Evolutionary conservation across 371 early-diverging fungal genomes (phyloP).

Genomic region (Synchytrium microbalum): DNA sequence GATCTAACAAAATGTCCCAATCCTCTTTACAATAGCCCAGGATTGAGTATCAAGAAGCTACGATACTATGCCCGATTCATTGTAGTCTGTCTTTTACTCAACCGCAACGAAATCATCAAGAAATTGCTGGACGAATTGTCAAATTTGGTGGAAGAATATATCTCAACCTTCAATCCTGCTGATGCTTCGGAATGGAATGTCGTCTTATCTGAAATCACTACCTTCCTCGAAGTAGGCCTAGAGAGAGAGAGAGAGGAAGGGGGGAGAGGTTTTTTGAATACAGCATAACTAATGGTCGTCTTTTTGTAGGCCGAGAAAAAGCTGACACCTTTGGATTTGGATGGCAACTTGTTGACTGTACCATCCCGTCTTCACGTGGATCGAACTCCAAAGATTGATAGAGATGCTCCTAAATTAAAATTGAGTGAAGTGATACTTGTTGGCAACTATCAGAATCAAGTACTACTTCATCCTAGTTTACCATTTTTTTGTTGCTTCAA

Average conservation of each 20-base stretch:
- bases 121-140: slow-evolving; percentile 74
- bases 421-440: slow-evolving; percentile 92
- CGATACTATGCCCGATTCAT: slow-evolving; percentile 95
- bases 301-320: slow-evolving; percentile 65
- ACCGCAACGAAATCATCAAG: slow-evolving; percentile 66
- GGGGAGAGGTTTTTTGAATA: neutral
- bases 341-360: slow-evolving; percentile 49
- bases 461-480: slow-evolving; percentile 1
- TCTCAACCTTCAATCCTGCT: slow-evolving; percentile 69
- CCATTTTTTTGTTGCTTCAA: neutral
- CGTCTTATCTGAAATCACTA: slow-evolving; percentile 80
- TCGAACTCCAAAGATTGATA: slow-evolving; percentile 42
- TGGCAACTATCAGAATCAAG: slow-evolving; percentile 81
- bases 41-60: slow-evolving; percentile 89
- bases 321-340: slow-evolving; percentile 59
- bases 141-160: slow-evolving; percentile 78
- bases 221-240: slow-evolving; percentile 66
- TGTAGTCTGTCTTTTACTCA: slow-evolving; percentile 85
- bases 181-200: slow-evolving; percentile 90
- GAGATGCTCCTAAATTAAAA: slow-evolving; percentile 21
- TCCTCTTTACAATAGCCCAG: slow-evolving; percentile 50
- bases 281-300: neutral
- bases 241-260: neutral
- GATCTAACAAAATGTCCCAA: neutral
- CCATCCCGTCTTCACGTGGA: slow-evolving; percentile 54